Percentiles rank a stretch among this genome's conserved stretches.
Conservation (phyloP, 2,329 filamentous ascomycete species). For the Sarocladium oryzae region DNA sequence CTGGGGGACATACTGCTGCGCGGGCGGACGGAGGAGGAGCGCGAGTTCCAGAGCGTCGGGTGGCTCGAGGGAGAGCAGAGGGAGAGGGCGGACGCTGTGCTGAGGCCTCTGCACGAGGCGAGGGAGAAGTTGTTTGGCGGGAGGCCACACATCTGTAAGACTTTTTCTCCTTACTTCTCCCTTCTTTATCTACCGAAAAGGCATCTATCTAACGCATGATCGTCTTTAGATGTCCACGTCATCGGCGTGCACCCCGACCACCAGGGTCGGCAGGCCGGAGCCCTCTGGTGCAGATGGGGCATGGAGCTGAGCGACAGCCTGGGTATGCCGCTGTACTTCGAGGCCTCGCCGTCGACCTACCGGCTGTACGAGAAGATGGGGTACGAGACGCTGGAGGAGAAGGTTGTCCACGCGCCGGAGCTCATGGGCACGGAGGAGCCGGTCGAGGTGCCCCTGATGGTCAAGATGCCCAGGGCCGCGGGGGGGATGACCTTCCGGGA, state of each 20-base stretch:
- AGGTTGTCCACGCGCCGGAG: conserved; percentile 30
- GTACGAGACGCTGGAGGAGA: conserved; percentile 33
- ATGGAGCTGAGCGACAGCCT: conserved; percentile 28
- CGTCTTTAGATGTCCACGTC: conserved; percentile 29
- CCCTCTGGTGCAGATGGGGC: conserved; percentile 34
- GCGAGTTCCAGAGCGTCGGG: conserved; percentile 35
- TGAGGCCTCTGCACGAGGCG: conserved; percentile 34
- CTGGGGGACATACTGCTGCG: conserved; percentile 36
- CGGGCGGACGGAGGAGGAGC: conserved; percentile 32
- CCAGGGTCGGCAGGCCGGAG: conserved; percentile 36
- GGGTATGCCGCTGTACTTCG: conserved; percentile 38
- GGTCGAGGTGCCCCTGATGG: conserved; percentile 34
- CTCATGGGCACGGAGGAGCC: conserved; percentile 27
- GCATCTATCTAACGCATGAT: neutral
- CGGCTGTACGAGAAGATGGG: conserved; percentile 40
- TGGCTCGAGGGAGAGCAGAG: conserved; percentile 39
- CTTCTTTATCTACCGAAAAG: too few relatives aligned
- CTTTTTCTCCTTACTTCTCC: too few relatives aligned
- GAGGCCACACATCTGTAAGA: conserved; percentile 35
- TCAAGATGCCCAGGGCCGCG: conserved; percentile 30
- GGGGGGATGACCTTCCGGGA: conserved; percentile 27
- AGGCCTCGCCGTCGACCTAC: conserved; percentile 35
- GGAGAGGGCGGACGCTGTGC: conserved; percentile 35
- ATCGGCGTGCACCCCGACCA: conserved; percentile 37
- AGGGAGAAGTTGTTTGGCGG: conserved; percentile 34